Conservation (phyloP, 768 basidiomycete genomes). For the Coprinopsis cinerea region DNA sequence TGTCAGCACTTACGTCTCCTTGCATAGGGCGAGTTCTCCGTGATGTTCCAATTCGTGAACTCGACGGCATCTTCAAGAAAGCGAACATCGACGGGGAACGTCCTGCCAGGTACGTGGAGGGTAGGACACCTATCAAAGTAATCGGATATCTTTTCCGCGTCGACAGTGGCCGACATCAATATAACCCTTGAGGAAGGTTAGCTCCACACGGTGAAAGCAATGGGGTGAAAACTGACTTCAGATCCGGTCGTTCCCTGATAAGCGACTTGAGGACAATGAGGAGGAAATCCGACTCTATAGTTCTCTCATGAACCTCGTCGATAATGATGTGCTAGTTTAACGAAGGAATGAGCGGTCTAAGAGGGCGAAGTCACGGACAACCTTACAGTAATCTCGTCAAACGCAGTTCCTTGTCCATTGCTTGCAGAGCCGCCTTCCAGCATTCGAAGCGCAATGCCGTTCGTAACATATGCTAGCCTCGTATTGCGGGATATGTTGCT, state of each 20-base stretch:
- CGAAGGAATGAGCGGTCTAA: conserved; percentile 2
- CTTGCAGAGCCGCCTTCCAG: conserved; percentile 78
- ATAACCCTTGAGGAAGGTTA: conserved; percentile 59
- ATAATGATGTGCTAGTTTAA: conserved; percentile 79
- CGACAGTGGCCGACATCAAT: conserved; percentile 95
- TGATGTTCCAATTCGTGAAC: conserved; percentile 69
- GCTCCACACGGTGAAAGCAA: conserved; percentile 1
- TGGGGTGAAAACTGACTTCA: conserved; percentile 53
- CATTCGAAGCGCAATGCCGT: conserved; percentile 95
- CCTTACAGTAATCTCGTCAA: conserved; percentile 89
- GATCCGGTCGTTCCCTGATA: conserved; percentile 64
- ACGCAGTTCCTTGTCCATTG: conserved; percentile 68
- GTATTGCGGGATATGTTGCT: conserved; percentile 79
- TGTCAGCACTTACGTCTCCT: conserved; percentile 44
- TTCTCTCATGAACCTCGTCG: conserved; percentile 97
- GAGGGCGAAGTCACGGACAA: neutral
- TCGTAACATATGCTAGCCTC: conserved; percentile 78
- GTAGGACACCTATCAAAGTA: conserved; percentile 87
- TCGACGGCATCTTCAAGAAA: conserved; percentile 93
- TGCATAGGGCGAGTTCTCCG: conserved; percentile 78
- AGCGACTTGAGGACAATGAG: conserved; percentile 88
- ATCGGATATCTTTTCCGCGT: conserved; percentile 81
- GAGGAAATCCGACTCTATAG: conserved; percentile 95
- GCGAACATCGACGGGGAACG: conserved; percentile 82
- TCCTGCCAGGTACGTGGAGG: conserved; percentile 87